Conservation (phyloP, 169 alveolate genomes). For the Cryptosporidium muris region DNA sequence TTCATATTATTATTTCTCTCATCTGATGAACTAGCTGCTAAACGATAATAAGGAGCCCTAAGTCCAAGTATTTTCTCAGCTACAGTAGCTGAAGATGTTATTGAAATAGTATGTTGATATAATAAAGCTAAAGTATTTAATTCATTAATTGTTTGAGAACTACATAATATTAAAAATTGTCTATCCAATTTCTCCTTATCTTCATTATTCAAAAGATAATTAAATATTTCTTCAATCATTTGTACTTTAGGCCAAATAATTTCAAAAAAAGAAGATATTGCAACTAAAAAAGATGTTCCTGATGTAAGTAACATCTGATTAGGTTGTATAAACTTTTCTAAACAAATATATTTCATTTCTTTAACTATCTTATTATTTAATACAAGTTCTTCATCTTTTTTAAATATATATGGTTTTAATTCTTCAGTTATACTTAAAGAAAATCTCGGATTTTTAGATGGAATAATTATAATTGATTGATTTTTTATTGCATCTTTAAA, state of each 20-base stretch:
- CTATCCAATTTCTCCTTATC: conserved; percentile 13
- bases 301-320: conserved; percentile 36
- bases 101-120: conserved; percentile 46
- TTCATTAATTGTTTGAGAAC: conserved; percentile 63
- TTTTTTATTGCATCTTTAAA: conserved; percentile 17
- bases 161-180: not conserved
- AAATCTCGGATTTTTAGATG: conserved; percentile 43
- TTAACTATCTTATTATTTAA: not conserved
- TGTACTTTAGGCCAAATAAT: conserved; percentile 16
- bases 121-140: conserved; percentile 53
- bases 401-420: not conserved
- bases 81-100: conserved; percentile 47
- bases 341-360: conserved; percentile 9
- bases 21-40: conserved; percentile 14
- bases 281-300: conserved; percentile 32
- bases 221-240: not conserved
- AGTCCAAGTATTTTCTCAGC: conserved; percentile 51
- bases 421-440: conserved; percentile 9
- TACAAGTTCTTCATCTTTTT: not conserved
- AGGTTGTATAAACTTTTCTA: conserved; percentile 50
- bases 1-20: not conserved
- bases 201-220: not conserved
- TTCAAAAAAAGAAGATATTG: conserved; percentile 18
- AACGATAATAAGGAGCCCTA: conserved; percentile 62
- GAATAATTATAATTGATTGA: conserved; percentile 2